Evolutionary conservation across 1,284 basidiomycete species (phyloP).

Genomic region (Leccinum subfulvum): DNA sequence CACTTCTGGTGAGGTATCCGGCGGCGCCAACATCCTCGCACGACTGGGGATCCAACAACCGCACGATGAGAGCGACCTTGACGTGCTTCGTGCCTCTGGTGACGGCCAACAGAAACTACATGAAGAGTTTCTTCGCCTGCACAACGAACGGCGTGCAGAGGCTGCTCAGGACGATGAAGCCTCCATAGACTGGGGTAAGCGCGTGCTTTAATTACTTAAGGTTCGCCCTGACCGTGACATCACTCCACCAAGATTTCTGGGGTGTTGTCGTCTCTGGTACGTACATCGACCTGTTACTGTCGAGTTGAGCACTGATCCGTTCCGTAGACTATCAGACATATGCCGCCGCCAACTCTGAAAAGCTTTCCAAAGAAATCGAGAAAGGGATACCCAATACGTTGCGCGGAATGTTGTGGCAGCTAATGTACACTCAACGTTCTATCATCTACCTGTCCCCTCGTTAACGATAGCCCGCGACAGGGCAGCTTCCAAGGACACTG

Average conservation of each 20-base stretch:
- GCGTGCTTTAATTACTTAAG: neutral
- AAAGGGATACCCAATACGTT: conserved; percentile 84
- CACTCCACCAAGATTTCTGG: conserved; percentile 78
- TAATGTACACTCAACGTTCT: conserved; percentile 65
- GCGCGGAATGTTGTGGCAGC: conserved; percentile 97
- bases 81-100: conserved; percentile 44
- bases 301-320: conserved; percentile 8
- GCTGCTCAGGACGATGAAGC: conserved; percentile 37
- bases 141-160: conserved; percentile 48
- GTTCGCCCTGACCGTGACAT: conserved; percentile 9
- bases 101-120: conserved; percentile 70
- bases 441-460: conserved; percentile 6
- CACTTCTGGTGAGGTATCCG: conserved; percentile 50
- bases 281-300: conserved; percentile 10
- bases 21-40: conserved; percentile 32
- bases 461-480: conserved; percentile 37
- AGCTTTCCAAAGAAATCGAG: conserved; percentile 88
- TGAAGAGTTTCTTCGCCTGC: conserved; percentile 65
- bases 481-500: conserved; percentile 87
- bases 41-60: conserved; percentile 48
- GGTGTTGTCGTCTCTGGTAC: conserved; percentile 87
- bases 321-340: conserved; percentile 79
- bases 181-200: conserved; percentile 76
- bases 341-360: conserved; percentile 74
- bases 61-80: conserved; percentile 34